A percentile compares a stretch with the other conserved stretches of the same genome.
These are phyloP conservation scores for Xylariaceae sp. DNA, from an alignment of 2,329 filamentous ascomycete species.

Conservation along the genomic window DNA sequence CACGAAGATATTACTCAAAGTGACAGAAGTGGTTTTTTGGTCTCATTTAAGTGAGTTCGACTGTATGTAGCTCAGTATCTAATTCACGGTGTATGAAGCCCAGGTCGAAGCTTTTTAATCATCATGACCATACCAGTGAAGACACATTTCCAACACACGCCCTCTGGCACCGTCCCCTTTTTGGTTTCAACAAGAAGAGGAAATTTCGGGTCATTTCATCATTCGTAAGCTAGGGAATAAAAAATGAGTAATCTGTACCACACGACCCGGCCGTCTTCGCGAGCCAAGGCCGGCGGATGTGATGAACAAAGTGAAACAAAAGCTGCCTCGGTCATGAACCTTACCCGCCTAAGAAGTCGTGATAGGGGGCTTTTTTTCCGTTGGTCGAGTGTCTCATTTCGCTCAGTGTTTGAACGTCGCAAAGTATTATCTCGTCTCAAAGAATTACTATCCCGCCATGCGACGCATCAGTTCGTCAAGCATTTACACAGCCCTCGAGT, in stretches of 20 bases:
- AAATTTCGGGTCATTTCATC: constrained; percentile 32
- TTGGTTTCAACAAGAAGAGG: constrained; percentile 29
- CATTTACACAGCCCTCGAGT: constrained; percentile 33
- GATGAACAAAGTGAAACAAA: constrained; percentile 30
- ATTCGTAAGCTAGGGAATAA: constrained; percentile 35
- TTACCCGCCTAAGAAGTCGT: constrained; percentile 33
- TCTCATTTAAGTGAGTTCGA: not conserved
- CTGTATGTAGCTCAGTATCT: constrained; percentile 29
- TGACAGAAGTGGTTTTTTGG: not conserved
- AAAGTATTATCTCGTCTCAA: constrained; percentile 24
- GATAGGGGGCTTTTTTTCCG: constrained; percentile 29
- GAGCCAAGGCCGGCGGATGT: constrained; percentile 19
- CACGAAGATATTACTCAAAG: not conserved
- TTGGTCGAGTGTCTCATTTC: constrained; percentile 33
- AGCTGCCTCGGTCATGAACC: constrained; percentile 33
- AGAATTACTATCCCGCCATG: constrained; percentile 34
- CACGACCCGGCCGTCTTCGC: constrained; percentile 27
- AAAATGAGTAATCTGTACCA: constrained; percentile 20
- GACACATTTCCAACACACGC: constrained; percentile 37
- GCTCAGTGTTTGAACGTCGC: constrained; percentile 27
- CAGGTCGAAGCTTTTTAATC: constrained; percentile 40
- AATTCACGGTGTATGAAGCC: constrained; percentile 34
- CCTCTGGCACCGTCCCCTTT: constrained; percentile 40
- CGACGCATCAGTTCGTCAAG: constrained; percentile 34
- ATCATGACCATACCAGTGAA: constrained; percentile 39